Percentiles rank a stretch among this genome's conserved stretches.
phyloP scores from a whole-genome alignment of 768 basidiomycete species.

The Pleurotus cornucopiae region DNA sequence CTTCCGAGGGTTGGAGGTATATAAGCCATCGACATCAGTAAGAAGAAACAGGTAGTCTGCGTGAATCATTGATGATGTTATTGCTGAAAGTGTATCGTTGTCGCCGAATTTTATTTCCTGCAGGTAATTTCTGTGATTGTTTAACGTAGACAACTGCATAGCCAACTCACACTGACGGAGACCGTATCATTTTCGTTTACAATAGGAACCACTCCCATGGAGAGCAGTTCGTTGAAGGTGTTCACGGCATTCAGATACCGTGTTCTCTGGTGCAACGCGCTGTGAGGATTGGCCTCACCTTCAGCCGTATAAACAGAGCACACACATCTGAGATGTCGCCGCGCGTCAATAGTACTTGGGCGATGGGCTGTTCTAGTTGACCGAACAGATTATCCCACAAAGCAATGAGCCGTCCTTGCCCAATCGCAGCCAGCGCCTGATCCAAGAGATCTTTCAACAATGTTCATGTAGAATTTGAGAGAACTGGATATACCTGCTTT shows the following conservation, averaged over 20 bases:
- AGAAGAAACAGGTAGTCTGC: slow-evolving; percentile 96
- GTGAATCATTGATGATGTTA: slow-evolving; percentile 95
- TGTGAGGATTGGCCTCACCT: slow-evolving; percentile 13
- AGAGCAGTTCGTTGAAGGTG: slow-evolving; percentile 86
- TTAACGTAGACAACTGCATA: not conserved
- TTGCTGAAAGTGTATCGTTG: slow-evolving; percentile 96
- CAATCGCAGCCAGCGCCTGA: slow-evolving; percentile 93
- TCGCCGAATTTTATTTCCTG: slow-evolving; percentile 99
- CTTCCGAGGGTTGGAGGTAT: slow-evolving; percentile 92
- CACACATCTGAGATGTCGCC: slow-evolving; percentile 96
- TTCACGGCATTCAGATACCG: slow-evolving; percentile 96
- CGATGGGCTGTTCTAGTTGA: slow-evolving; percentile 91
- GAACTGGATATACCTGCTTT: slow-evolving; percentile 72
- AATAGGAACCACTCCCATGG: slow-evolving; percentile 95
- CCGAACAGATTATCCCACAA: slow-evolving; percentile 97
- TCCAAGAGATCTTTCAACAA: not conserved
- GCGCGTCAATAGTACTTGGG: slow-evolving; percentile 89
- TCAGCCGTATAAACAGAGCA: slow-evolving; percentile 12
- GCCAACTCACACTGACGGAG: slow-evolving; percentile 81
- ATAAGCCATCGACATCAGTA: slow-evolving; percentile 95
- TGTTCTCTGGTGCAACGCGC: slow-evolving; percentile 59
- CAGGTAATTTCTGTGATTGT: not conserved
- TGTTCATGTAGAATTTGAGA: not conserved
- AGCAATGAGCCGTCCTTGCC: slow-evolving; percentile 93
- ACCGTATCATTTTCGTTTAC: slow-evolving; percentile 99